phyloP scores from a whole-genome alignment of 768 basidiomycete species.

The Gloeophyllum trabeum region DNA sequence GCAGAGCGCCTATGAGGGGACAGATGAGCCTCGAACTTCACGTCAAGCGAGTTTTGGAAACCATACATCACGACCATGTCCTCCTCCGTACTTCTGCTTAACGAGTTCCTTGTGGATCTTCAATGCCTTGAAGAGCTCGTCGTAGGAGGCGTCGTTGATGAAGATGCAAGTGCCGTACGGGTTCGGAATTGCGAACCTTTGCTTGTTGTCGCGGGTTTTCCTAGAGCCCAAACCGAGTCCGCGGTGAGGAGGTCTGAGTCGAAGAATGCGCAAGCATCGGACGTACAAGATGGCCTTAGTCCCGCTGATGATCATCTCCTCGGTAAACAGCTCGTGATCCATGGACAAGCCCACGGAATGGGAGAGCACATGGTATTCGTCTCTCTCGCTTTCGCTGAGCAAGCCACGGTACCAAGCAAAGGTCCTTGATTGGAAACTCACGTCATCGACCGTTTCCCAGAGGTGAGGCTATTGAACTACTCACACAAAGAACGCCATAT shows the following conservation, averaged over 20 bases:
- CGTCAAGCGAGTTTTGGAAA: too few relatives aligned
- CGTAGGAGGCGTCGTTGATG: conserved; percentile 9
- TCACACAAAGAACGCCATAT: too few relatives aligned
- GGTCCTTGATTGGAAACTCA: too few relatives aligned
- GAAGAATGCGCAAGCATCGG: not conserved
- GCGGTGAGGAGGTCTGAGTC: not conserved
- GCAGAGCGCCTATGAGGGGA: too few relatives aligned
- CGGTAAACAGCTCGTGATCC: conserved; percentile 10
- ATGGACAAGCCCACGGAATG: conserved; percentile 9
- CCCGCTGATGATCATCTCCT: conserved; percentile 6
- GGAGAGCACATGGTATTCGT: conserved; percentile 8
- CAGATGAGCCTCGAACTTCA: too few relatives aligned
- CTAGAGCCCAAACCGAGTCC: too few relatives aligned
- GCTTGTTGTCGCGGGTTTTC: conserved; percentile 11
- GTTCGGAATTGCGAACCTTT: conserved; percentile 7
- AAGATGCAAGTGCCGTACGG: conserved; percentile 8
- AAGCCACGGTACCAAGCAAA: conserved; percentile 7
- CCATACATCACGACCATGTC: conserved; percentile 8
- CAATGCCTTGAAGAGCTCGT: conserved; percentile 6
- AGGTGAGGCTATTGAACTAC: too few relatives aligned
- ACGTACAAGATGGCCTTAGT: conserved; percentile 8
- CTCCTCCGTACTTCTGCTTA: conserved; percentile 7
- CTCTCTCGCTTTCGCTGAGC: conserved; percentile 6
- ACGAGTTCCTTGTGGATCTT: conserved; percentile 9
- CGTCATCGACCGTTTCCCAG: too few relatives aligned